Percentiles rank a stretch among this genome's conserved stretches.
Conservation (phyloP, 768 basidiomycete genomes). For the Leccinum olivaceopallidum region DNA sequence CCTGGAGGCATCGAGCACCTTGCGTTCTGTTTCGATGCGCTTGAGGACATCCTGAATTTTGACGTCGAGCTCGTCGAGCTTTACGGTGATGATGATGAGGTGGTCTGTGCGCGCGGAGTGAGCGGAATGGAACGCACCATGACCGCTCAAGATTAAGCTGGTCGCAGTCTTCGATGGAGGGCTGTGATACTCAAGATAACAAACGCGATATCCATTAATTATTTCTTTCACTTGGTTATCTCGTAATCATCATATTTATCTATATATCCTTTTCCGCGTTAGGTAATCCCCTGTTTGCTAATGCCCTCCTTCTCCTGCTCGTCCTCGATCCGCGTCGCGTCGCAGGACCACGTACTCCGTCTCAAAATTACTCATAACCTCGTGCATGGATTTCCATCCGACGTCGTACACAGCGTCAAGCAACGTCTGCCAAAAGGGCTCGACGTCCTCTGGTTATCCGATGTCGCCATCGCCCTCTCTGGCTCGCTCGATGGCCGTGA, state of each 20-base stretch:
- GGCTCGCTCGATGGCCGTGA: constrained; percentile 49
- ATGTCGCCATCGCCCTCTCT: constrained; percentile 52
- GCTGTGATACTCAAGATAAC: constrained; percentile 33
- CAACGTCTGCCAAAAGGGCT: constrained; percentile 38
- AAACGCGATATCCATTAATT: background rate
- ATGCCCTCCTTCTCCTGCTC: constrained; percentile 36
- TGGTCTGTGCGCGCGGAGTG: constrained; percentile 1
- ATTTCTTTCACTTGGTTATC: constrained; percentile 28
- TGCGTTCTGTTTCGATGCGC: constrained; percentile 90
- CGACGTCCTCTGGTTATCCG: constrained; percentile 28
- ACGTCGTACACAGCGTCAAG: constrained; percentile 31
- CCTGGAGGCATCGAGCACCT: constrained; percentile 85
- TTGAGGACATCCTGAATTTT: constrained; percentile 91
- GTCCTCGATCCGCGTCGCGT: constrained; percentile 42
- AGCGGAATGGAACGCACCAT: constrained; percentile 29
- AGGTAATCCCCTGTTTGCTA: constrained; percentile 1
- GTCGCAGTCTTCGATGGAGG: constrained; percentile 13
- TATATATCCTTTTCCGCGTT: constrained; percentile 6
- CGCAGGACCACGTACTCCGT: constrained; percentile 44
- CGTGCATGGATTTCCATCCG: constrained; percentile 34
- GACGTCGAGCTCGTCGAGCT: constrained; percentile 73
- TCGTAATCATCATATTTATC: constrained; percentile 21
- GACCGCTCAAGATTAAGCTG: constrained; percentile 27
- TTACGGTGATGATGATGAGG: constrained; percentile 7
- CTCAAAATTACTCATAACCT: constrained; percentile 50